Base-by-base conservation (phyloP, 371 early-diverging fungal species). In the Mortierella sp. region DNA sequence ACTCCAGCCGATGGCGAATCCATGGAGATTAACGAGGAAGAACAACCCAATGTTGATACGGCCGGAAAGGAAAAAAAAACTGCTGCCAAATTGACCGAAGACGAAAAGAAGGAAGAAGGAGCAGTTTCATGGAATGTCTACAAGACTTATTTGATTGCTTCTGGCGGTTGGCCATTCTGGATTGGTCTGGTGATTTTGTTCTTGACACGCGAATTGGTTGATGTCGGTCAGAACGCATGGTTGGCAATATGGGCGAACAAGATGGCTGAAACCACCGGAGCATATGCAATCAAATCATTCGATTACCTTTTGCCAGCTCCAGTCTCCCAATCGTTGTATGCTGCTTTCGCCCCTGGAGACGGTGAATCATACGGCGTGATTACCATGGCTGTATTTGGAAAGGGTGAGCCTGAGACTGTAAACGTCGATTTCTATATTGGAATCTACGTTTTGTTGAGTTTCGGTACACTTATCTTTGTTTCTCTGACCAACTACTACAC, bases 81-180 rank as follows among this genome's bases (percentile, higher is more conserved):
- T n/a, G 75, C 82, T 2, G 81, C 75, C 47, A 90, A 90, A 63
- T 76, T 94, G 26, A 88, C 90, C 40, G 70, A 87, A 66, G 92
- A 91, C 15, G 95, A 94, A 75, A 86, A 85, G 35, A 87, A 90
- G 47, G 87, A 85, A 0, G 88, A 88, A 31, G 94, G 94, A 6
- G 81, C 89, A 45, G 91, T 95, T 13, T 60, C 86, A 0, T 85
- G 86, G 83, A 54, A 83, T 0, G 89, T 92, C 7, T 93, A 94
- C 68, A 74, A 74, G 23, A 84, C 87, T 1, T 95, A 93, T 60
- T 86, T 92, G 51, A 49, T 75, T 22, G 91, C 93, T 0, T 87
- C 90, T 3, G 94, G 94, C 35, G 93, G 94, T 0, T 83, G 66
- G 45, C 53, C 78, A 1, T 89, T 85, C 81, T 91, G 91, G 87